Percentiles rank a stretch among this genome's conserved stretches.
phyloP scores from a whole-genome alignment of 768 basidiomycete genomes.

The Lentinula boryana region DNA sequence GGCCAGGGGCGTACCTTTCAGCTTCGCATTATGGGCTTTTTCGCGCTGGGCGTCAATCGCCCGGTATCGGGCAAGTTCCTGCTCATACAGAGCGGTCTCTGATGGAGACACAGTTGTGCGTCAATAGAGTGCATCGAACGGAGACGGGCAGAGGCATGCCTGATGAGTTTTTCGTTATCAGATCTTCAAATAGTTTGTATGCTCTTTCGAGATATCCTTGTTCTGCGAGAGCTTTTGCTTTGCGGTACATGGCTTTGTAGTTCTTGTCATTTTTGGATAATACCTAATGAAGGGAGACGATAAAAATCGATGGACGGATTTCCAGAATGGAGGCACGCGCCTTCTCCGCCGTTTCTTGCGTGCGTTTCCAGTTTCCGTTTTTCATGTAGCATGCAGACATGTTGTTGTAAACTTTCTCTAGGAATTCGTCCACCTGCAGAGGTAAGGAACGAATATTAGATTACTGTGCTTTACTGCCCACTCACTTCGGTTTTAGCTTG shows the following conservation, averaged over 20 bases:
- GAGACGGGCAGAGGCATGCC: conserved; percentile 31
- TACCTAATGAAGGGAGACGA: conserved; percentile 39
- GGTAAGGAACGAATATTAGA: neutral
- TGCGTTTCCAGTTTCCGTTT: conserved; percentile 73
- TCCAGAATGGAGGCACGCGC: conserved; percentile 22
- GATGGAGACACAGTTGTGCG: conserved; percentile 8
- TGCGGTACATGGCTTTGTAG: conserved; percentile 75
- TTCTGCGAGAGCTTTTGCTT: conserved; percentile 74
- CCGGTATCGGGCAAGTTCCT: conserved; percentile 57
- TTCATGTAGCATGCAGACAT: conserved; percentile 84
- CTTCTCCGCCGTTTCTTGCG: conserved; percentile 78
- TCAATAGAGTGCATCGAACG: neutral
- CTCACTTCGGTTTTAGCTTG: conserved; percentile 68
- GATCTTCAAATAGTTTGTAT: conserved; percentile 54
- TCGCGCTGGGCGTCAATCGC: conserved; percentile 64
- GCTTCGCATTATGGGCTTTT: conserved; percentile 57
- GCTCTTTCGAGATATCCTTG: conserved; percentile 74
- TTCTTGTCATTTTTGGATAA: conserved; percentile 71
- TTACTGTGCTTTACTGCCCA: neutral
- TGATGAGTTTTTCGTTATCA: conserved; percentile 56
- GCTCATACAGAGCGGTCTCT: conserved; percentile 57
- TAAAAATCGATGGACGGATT: neutral
- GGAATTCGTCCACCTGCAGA: conserved; percentile 59
- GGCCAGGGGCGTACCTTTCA: conserved; percentile 51
- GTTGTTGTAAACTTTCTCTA: conserved; percentile 82